Percentiles rank a stretch among this genome's conserved stretches.
Evolutionary conservation across 1,139 yeast genomes (phyloP).

Genomic region (Pichia sp.): DNA sequence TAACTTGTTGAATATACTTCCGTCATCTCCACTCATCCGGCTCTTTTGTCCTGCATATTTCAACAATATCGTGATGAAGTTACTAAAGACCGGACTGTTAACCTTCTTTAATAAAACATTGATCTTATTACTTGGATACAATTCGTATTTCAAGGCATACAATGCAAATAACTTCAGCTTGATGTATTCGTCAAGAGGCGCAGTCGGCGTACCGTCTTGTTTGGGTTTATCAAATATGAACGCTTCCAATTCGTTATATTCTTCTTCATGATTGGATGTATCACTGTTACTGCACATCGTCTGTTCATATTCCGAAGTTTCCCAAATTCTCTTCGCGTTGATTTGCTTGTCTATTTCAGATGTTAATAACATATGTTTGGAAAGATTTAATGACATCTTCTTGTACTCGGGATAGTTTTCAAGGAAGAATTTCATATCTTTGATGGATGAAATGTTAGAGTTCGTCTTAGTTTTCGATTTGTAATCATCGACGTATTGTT

Average conservation of each 20-base stretch:
- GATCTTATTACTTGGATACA: constrained; percentile 40
- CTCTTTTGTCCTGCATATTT: constrained; percentile 41
- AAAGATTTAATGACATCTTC: constrained; percentile 82
- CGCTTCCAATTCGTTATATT: constrained; percentile 43
- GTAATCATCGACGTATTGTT: constrained; percentile 79
- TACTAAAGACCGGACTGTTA: constrained; percentile 36
- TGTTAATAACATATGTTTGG: constrained; percentile 89
- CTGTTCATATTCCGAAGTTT: constrained; percentile 88
- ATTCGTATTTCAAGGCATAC: constrained; percentile 69
- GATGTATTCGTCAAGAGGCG: constrained; percentile 38
- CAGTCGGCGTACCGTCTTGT: constrained; percentile 17
- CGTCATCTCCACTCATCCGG: constrained; percentile 42
- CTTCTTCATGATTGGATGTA: constrained; percentile 49
- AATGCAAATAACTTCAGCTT: constrained; percentile 66
- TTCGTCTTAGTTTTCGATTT: constrained; percentile 77
- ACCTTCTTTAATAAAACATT: constrained; percentile 37
- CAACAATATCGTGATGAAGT: constrained; percentile 35
- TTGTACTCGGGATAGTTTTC: constrained; percentile 94
- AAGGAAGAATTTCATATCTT: constrained; percentile 86
- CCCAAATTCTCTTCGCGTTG: constrained; percentile 64
- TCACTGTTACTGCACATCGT: constrained; percentile 60
- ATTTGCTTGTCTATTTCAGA: constrained; percentile 80
- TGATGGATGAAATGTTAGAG: constrained; percentile 68
- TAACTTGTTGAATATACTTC: constrained; percentile 29
- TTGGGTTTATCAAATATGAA: constrained; percentile 35